These are phyloP conservation scores for Quercus rubra DNA, from an alignment of 306 rosid species.

Conservation along the genomic window DNA sequence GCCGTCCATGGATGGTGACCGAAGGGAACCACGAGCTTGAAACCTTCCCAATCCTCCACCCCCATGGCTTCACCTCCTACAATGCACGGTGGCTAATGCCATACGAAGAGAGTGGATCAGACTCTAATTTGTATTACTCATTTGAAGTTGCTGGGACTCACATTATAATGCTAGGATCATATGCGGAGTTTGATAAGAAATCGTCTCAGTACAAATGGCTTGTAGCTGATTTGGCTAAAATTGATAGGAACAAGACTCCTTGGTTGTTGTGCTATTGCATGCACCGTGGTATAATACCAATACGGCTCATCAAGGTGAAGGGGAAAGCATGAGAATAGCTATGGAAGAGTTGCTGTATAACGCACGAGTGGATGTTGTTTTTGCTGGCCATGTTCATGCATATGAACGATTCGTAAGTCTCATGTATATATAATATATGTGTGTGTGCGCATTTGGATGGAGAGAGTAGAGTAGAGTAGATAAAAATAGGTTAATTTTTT, in stretches of 20 bases:
- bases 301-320: slow-evolving; percentile 75
- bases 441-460: rapidly evolving
- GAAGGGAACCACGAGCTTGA: slow-evolving; percentile 80
- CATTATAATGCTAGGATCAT: slow-evolving; percentile 67
- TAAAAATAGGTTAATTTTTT: rapidly evolving
- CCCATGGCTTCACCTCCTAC: slow-evolving; percentile 43
- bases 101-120: slow-evolving; percentile 47
- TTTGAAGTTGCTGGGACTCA: slow-evolving; percentile 48
- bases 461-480: rapidly evolving
- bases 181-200: slow-evolving; percentile 34
- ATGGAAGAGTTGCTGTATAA: slow-evolving; percentile 55
- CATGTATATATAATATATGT: rapidly evolving
- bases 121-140: slow-evolving; percentile 69
- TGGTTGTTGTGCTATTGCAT: slow-evolving; percentile 57
- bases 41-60: slow-evolving; percentile 36
- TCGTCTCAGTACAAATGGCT: slow-evolving; percentile 67
- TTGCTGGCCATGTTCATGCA: slow-evolving; percentile 81
- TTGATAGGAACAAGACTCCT: slow-evolving; percentile 50
- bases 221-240: slow-evolving; percentile 35
- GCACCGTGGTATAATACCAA: slow-evolving; percentile 86
- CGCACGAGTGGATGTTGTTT: slow-evolving; percentile 60
- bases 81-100: slow-evolving; percentile 77
- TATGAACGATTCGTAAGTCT: slow-evolving; percentile 73
- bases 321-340: slow-evolving; percentile 69
- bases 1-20: slow-evolving; percentile 80